A percentile compares a stretch with the other conserved stretches of the same genome.
phyloP scores from a whole-genome alignment of 345 rosid species.

The Nasturtium officinale region DNA sequence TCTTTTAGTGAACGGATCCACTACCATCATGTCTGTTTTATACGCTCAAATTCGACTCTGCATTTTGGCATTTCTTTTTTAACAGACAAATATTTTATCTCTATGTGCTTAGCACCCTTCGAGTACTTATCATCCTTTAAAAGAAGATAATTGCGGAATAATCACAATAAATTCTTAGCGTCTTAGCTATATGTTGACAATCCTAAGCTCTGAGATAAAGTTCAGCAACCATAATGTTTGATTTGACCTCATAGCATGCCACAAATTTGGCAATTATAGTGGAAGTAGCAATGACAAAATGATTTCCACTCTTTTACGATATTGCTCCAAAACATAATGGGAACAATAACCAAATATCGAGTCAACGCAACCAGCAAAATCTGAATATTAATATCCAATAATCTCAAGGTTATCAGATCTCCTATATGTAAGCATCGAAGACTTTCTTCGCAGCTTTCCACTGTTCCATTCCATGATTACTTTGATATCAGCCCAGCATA shows the following conservation, averaged over 20 bases:
- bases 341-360: conserved; percentile 11
- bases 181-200: neutral
- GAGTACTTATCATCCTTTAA: no score
- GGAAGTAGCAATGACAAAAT: neutral
- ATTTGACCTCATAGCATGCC: conserved; percentile 21
- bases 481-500: neutral
- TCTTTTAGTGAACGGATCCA: no score
- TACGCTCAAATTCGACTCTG: no score
- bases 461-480: neutral
- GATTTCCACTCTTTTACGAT: conserved; percentile 13
- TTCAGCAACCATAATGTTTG: neutral
- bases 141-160: neutral
- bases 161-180: neutral
- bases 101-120: no score
- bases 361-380: neutral
- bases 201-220: conserved; percentile 5
- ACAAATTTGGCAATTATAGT: neutral
- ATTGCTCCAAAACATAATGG: neutral
- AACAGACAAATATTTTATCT: no score
- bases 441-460: neutral
- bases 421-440: conserved; percentile 12
- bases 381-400: conserved; percentile 16
- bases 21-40: no score
- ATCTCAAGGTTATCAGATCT: conserved; percentile 23
- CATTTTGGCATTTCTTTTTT: no score